These are phyloP conservation scores for Hortaea sp. DNA, from an alignment of 2,329 filamentous ascomycete species.

Conservation along the genomic window DNA sequence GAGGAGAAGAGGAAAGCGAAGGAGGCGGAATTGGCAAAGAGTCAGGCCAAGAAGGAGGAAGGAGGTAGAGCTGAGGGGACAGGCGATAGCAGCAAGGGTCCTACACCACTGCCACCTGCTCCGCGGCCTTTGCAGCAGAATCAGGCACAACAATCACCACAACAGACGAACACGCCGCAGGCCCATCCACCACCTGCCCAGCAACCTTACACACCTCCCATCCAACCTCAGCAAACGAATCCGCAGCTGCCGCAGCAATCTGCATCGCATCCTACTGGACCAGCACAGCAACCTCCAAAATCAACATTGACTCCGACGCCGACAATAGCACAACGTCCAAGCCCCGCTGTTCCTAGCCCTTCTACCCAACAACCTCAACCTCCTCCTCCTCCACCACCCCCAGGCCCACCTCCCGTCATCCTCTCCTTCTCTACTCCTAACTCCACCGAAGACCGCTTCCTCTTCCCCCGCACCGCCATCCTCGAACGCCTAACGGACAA, in stretches of 20 bases:
- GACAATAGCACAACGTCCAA: slow-evolving; percentile 2
- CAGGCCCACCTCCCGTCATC: slow-evolving; percentile 54
- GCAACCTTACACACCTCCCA: not conserved
- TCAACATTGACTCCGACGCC: not conserved
- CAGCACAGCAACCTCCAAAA: slow-evolving; percentile 2
- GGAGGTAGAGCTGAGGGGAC: not conserved
- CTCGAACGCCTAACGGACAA: slow-evolving; percentile 50
- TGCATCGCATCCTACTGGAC: not conserved
- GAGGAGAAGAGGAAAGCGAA: slow-evolving; percentile 4
- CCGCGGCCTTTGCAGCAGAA: not conserved
- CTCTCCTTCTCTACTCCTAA: slow-evolving; percentile 52
- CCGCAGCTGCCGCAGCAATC: not conserved
- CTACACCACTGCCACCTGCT: slow-evolving; percentile 3
- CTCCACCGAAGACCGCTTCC: slow-evolving; percentile 61
- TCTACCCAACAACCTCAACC: slow-evolving; percentile 1
- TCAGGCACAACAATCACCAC: not conserved
- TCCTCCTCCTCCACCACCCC: slow-evolving; percentile 6
- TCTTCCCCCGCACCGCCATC: slow-evolving; percentile 71
- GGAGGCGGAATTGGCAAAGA: slow-evolving; percentile 3
- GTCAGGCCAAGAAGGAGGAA: slow-evolving; percentile 5
- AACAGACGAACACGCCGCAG: not conserved
- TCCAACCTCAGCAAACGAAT: too few species aligned
- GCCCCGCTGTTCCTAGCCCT: slow-evolving; percentile 9
- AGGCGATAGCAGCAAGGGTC: slow-evolving; percentile 6
- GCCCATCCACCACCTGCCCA: not conserved